Base-by-base conservation (phyloP, 2,329 filamentous ascomycete species). In the Botrytis cinerea region DNA sequence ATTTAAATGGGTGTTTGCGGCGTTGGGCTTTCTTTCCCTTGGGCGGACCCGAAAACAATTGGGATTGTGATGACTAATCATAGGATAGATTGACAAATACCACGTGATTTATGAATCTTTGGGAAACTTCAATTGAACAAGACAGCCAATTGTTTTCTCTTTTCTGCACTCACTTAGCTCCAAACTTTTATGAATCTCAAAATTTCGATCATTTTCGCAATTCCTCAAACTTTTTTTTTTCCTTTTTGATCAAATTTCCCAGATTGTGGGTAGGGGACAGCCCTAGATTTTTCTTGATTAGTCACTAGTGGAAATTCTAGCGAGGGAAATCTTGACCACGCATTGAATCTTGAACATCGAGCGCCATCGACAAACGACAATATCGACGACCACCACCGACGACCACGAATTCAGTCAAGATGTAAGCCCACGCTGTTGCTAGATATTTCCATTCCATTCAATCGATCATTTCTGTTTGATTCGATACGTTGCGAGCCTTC, bases 371-470 rank as follows among this genome's bases (percentile, higher is more conserved):
- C 75, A 77, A 72, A 75, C 78, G 78, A 79, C 77, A 78, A 78
- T 73, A 71, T 75, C 78, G 77, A 80, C 78, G 73, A 79, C 78
- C 78, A 79, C 77, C 77, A 75, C 71, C 79, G 78, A 79, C 79
- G 75, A 78, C 78, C 75, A 72, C 78, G 76, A 76, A 77, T 76
- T 73, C 74, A 73, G 78, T 78, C 77, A 80, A 80, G 77, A 80
- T 80, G 79, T 80, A 78, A 80, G 79, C 73, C 61, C n/a, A 69
- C 73, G 57, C 54, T 43, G 73, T 51, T 74, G 51, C 63, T 63
- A 45, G n/a, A 54, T 62, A 69, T 54, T 71, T 60, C 28, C 22
- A 67, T 66, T 40, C 14, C 38, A 28, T 70, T 74, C 57, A 69
- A 71, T 72, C 67, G 59, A 73, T 73, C n/a, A 66, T 46, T 64